These are phyloP conservation scores for Oryza nivara DNA, from an alignment of 176 grass and related monocot species.

Conservation along the genomic window DNA sequence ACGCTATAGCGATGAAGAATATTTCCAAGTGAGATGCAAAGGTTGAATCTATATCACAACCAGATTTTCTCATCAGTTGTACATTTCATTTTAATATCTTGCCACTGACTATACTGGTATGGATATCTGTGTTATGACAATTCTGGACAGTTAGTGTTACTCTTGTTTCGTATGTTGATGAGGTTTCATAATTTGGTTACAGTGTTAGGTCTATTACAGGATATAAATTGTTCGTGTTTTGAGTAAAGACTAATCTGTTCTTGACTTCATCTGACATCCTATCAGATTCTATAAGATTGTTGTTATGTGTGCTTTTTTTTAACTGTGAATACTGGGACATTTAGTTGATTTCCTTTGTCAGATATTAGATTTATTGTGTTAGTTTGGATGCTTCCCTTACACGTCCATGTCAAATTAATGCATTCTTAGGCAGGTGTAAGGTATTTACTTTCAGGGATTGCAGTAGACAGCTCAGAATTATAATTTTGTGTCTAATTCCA, in stretches of 20 bases:
- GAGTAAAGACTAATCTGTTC: too few species aligned
- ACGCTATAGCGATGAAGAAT: slow-evolving; percentile 81
- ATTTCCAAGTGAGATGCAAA: slow-evolving; percentile 90
- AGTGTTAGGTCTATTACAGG: background rate
- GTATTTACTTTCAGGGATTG: background rate
- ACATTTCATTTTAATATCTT: slow-evolving; percentile 32
- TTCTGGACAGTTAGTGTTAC: background rate
- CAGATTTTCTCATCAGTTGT: slow-evolving; percentile 5
- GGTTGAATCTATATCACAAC: slow-evolving; percentile 45
- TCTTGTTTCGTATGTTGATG: background rate
- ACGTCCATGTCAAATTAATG: background rate
- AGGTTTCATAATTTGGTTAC: background rate
- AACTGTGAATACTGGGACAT: background rate
- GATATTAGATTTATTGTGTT: background rate
- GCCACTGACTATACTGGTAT: slow-evolving; percentile 6
- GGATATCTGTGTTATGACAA: slow-evolving; percentile 11
- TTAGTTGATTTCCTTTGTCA: background rate
- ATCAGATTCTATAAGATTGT: background rate
- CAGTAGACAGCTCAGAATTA: background rate
- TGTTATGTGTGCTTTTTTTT: background rate
- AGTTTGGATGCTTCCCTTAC: background rate
- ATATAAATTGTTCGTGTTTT: background rate
- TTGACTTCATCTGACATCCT: background rate
- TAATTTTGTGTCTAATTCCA: background rate
- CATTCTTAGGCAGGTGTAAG: background rate